Percentiles rank a stretch among this genome's conserved stretches.
phyloP scores from a whole-genome alignment of 352 stramenopile genomes.

The Phytophthora kernoviae region DNA sequence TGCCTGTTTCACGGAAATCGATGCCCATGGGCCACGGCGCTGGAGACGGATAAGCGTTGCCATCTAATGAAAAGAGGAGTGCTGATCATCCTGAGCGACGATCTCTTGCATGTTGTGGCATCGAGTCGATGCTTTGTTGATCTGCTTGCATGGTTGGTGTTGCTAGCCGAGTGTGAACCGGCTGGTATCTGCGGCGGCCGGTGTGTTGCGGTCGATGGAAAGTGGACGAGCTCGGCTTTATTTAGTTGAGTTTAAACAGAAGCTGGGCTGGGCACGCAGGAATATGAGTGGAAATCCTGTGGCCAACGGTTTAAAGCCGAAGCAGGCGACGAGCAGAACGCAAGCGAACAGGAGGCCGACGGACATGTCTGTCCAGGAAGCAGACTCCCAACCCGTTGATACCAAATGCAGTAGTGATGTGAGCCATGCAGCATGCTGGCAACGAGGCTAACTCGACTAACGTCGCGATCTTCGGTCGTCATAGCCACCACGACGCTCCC shows the following conservation, averaged over 20 bases:
- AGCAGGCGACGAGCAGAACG: slow-evolving; percentile 9
- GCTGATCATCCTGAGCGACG: slow-evolving; percentile 11
- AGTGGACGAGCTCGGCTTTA: slow-evolving; percentile 63
- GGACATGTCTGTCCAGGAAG: slow-evolving; percentile 1
- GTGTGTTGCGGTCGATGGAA: slow-evolving; percentile 38
- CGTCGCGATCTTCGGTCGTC: slow-evolving; percentile 46
- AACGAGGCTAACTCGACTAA: slow-evolving; percentile 17
- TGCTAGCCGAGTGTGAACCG: slow-evolving; percentile 4
- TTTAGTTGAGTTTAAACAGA: slow-evolving; percentile 70
- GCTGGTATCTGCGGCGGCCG: slow-evolving; percentile 28
- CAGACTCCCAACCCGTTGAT: slow-evolving; percentile 19
- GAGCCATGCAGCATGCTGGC: slow-evolving; percentile 4
- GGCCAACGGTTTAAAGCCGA: slow-evolving; percentile 20
- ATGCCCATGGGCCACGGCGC: slow-evolving; percentile 5
- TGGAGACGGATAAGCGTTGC: slow-evolving; percentile 12
- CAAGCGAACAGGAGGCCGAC: slow-evolving; percentile 5
- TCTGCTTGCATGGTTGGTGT: slow-evolving; percentile 18
- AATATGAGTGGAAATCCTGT: slow-evolving; percentile 15
- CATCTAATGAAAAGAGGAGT: slow-evolving; percentile 23
- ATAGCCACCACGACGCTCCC: slow-evolving; percentile 53
- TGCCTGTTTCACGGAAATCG: not conserved
- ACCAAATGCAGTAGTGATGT: slow-evolving; percentile 26
- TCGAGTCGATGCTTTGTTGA: slow-evolving; percentile 28
- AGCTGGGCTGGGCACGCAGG: slow-evolving; percentile 44
- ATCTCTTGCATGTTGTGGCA: slow-evolving; percentile 13